Base-by-base conservation (phyloP, 1,284 basidiomycete species). In the Cystobasidium sp. region DNA sequence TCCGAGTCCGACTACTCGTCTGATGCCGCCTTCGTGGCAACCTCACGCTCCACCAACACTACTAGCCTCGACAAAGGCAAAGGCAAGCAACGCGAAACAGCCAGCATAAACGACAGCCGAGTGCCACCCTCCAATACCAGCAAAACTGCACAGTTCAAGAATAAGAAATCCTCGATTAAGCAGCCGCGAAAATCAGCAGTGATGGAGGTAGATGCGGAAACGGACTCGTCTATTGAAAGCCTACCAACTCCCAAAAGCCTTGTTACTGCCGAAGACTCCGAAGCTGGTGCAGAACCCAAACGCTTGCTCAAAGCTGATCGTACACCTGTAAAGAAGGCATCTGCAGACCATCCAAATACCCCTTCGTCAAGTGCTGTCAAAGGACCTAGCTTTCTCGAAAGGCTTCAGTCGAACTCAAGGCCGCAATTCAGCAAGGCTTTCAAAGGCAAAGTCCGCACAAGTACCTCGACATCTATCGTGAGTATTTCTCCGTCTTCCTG, bases 221-320 rank as follows among this genome's bases (percentile, higher is more conserved):
- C 43, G 39, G 43, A n/a, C 43, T 24, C 61, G 37, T 47, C 43
- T 44, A 22, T 49, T 24, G 61, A 47, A 41, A 22, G 61, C 1
- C 44, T 49, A 14, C 61, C 61, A 24, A 63, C 61, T n/a, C 61
- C 59, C 44, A 6, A 44, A n/a, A 44, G 41, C 18, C 59, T 62
- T 41, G 44, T 62, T n/a, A 62, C 59, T 31, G 31, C 31, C 39
- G 59, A 62, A 43, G 44, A 47, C 31, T 62, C 61, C 47, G 43
- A 47, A 51, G 44, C n/a, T 47, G 16, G 16, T 31, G 55, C 18
- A 56, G 39, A 43, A 46, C 39, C 22, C n/a, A 43, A 37, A 24
- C 64, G 64, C 39, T 41, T 65, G n/a, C 39, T 66, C 64, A 66
- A 66, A 20, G 47, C 64, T 41, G 64, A 66, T 22, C 47, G 39